A percentile compares a stretch with the other conserved stretches of the same genome.
Conservation (phyloP, 2,329 filamentous ascomycete genomes). For the Colletotrichum sp. region DNA sequence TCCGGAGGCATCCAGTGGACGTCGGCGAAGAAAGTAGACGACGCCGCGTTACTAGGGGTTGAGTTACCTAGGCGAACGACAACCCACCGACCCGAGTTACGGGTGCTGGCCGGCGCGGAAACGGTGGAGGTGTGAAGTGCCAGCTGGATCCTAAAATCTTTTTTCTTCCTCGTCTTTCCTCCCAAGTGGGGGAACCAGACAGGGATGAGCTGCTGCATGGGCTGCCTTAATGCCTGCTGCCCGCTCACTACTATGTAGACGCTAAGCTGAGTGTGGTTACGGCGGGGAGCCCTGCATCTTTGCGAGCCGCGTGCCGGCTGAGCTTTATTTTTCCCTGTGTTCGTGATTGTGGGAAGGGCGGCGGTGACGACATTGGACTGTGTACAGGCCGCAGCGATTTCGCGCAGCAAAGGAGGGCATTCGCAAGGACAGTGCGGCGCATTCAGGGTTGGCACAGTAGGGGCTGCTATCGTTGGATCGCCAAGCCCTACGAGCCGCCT, state of each 20-base stretch:
- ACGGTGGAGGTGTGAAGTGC: not conserved
- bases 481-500: not conserved
- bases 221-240: not conserved
- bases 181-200: not conserved
- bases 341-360: not conserved
- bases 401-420: not conserved
- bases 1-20: slow-evolving; percentile 7
- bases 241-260: not conserved
- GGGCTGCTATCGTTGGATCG: not conserved
- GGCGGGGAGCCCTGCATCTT: not conserved
- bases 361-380: not conserved
- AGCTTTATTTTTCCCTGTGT: not conserved
- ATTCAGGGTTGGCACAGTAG: not conserved
- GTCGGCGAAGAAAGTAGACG: not conserved
- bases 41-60: not conserved
- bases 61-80: not conserved
- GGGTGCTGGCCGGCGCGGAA: not conserved
- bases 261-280: not conserved
- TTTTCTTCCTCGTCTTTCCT: not conserved
- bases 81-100: not conserved
- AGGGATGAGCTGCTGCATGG: not conserved
- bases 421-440: not conserved
- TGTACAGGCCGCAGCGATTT: not conserved
- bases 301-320: not conserved
- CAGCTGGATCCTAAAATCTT: not conserved